These are phyloP conservation scores for Thinopyrum elongatum DNA, from an alignment of 176 grass and related monocot genomes.

Conservation along the genomic window DNA sequence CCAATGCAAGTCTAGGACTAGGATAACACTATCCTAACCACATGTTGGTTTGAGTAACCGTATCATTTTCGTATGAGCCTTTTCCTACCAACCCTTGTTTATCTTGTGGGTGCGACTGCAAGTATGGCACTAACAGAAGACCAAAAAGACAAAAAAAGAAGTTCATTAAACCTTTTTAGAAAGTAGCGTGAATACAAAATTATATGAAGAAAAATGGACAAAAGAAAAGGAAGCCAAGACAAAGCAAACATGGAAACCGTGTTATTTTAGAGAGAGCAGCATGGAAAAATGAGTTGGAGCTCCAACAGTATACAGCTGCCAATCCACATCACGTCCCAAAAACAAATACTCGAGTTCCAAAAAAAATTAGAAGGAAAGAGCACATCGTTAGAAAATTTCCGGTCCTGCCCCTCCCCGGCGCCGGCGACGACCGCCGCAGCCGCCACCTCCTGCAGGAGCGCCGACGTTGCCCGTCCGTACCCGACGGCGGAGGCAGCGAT, in stretches of 20 bases:
- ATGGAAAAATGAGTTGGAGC: conserved; percentile 26
- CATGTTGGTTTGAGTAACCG: no score
- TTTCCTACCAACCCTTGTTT: neutral
- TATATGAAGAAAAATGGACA: neutral
- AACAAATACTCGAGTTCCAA: neutral
- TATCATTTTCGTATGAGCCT: no score
- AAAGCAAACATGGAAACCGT: neutral
- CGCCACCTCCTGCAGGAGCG: neutral
- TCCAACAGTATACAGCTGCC: conserved; percentile 16
- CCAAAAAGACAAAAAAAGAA: neutral
- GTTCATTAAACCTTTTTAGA: neutral
- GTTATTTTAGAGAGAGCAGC: neutral
- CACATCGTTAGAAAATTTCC: neutral
- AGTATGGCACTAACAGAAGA: neutral
- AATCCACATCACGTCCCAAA: conserved; percentile 23
- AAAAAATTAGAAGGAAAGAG: neutral
- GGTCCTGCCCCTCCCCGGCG: neutral
- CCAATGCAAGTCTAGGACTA: no score
- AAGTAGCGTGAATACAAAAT: neutral
- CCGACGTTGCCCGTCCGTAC: neutral
- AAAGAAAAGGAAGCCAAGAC: neutral
- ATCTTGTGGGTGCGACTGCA: neutral
- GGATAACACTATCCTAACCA: no score
- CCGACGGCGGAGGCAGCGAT: conserved; percentile 14
- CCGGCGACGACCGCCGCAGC: conserved; percentile 1